Base-by-base conservation (phyloP, 1,139 yeast genomes). In the Taiozyma sp. region DNA sequence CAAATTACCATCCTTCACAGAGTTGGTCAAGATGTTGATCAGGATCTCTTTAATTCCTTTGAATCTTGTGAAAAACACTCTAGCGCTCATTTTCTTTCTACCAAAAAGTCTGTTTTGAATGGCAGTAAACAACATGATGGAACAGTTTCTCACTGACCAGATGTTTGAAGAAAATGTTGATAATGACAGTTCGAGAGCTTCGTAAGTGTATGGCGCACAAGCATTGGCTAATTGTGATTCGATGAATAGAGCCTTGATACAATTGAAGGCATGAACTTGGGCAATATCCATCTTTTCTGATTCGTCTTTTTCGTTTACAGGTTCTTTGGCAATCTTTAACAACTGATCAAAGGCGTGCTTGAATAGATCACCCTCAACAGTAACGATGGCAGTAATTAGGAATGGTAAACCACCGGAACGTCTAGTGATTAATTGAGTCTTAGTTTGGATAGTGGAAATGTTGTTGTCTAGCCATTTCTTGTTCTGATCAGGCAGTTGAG, bases 381-480 rank as follows among this genome's bases (percentile, higher is more conserved):
- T 74, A 22, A 91, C 70, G 19, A 89, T 78, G 0, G 89, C 95
- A 1, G 93, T 80, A 16, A 92, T 74, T 47, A 92, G 71, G 59
- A 73, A 85, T 1, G 98, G 98, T 24, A 93, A 68, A 0, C 98
- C 97, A 2, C 96, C 98, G 2, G 98, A 91, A 59, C 98, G 73
- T 65, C 98, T 78, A 0, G 96, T 87, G 49, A 92, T 85, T 49
- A 77, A 75, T 59, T 88, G 92, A 0, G 85, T 74, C 58, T 79
- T 81, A 1, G 74, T 71, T 56, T 78, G 77, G 39, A 91, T 75
- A 30, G 81, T 64, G 2, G 67, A 63, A 24, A 91, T 62, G 57
- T 80, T 84, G 12, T 72, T 70, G 22, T 73, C 62, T 5, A 90
- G 66, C 93, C 96, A 87, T 14, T 57, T 50, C 40, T 64, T 55